A percentile compares a stretch with the other conserved stretches of the same genome.
Evolutionary conservation across 441 rosid genomes (phyloP).

Genomic region (Euphorbia neoarborescens): DNA sequence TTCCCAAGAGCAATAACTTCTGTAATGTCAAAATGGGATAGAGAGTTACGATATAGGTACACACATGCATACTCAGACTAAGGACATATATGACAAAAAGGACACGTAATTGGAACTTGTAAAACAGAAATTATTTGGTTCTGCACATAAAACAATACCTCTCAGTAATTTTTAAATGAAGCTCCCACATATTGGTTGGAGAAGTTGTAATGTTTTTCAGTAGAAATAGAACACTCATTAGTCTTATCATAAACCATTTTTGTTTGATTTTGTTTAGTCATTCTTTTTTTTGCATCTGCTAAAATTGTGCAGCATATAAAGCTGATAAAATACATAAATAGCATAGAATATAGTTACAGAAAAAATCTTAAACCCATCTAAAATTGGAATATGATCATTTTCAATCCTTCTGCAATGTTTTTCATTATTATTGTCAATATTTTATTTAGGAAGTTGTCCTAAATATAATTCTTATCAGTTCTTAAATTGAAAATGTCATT

Average conservation of each 20-base stretch:
- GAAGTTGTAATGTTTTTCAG: neutral
- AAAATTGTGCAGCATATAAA: neutral
- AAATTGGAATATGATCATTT: neutral
- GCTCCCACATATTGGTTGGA: neutral
- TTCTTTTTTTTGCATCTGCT: neutral
- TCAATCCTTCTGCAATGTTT: neutral
- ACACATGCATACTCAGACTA: too few species aligned
- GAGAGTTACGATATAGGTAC: too few species aligned
- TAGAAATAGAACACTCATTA: neutral
- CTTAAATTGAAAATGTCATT: too few species aligned
- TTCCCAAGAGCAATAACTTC: too few species aligned
- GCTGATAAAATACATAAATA: neutral
- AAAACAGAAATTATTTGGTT: too few species aligned
- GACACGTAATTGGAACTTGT: too few species aligned
- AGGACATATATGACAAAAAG: too few species aligned
- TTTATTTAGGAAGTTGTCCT: neutral
- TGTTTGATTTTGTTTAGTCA: neutral
- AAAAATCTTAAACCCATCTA: neutral
- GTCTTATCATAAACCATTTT: neutral
- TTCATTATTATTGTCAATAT: neutral
- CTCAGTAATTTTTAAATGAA: neutral
- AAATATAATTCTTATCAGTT: too few species aligned
- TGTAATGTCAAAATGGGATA: too few species aligned
- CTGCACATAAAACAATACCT: too few species aligned
- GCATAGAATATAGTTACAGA: neutral